A percentile compares a stretch with the other conserved stretches of the same genome.
These are phyloP conservation scores for Rhizophagus prolifer DNA, from an alignment of 192 early-diverging fungal genomes.

Conservation along the genomic window DNA sequence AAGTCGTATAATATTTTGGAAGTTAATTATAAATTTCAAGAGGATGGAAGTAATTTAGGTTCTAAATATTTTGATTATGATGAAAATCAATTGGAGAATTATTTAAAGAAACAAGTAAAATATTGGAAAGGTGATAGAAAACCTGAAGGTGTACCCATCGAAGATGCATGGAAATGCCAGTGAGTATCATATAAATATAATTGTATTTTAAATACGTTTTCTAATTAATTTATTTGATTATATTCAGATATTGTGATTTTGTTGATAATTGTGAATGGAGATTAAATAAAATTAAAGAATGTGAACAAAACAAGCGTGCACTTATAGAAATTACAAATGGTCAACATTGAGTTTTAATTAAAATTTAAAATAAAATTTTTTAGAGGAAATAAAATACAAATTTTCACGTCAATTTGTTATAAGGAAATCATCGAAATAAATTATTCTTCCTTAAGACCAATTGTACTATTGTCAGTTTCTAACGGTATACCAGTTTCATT, in stretches of 20 bases:
- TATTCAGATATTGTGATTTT: slow-evolving; percentile 22
- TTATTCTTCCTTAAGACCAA: neutral
- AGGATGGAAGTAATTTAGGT: slow-evolving; percentile 8
- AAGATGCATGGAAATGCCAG: slow-evolving; percentile 30
- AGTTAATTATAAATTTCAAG: slow-evolving; percentile 17
- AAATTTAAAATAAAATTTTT: too few relatives aligned
- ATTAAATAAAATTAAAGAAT: slow-evolving; percentile 7
- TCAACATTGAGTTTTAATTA: neutral
- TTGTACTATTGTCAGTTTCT: neutral
- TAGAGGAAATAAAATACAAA: too few relatives aligned
- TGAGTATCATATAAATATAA: too few relatives aligned
- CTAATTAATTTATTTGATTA: neutral
- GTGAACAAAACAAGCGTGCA: neutral
- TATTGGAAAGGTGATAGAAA: slow-evolving; percentile 24
- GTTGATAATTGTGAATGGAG: slow-evolving; percentile 28
- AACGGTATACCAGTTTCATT: neutral
- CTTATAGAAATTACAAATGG: neutral
- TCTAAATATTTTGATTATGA: slow-evolving; percentile 8
- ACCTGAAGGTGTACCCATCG: slow-evolving; percentile 19
- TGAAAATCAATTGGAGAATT: neutral
- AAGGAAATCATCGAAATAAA: too few relatives aligned
- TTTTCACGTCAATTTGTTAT: too few relatives aligned
- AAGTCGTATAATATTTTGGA: slow-evolving; percentile 20
- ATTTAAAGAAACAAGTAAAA: neutral
- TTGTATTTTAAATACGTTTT: too few relatives aligned